phyloP scores from a whole-genome alignment of 768 basidiomycete species.

The Polyporus arcularius region DNA sequence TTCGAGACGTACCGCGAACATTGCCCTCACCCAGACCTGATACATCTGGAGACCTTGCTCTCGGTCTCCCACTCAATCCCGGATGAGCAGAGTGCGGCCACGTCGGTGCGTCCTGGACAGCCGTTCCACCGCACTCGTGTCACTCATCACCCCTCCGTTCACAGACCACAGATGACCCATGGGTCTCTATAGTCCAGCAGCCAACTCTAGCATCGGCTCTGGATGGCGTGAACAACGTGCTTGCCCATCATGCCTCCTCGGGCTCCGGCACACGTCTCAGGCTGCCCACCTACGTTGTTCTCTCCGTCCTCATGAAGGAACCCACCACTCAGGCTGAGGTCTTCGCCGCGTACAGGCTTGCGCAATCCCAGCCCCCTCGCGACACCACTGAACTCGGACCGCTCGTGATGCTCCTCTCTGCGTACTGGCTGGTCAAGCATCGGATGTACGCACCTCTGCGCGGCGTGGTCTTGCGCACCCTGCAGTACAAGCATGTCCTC shows the following conservation, averaged over 20 bases:
- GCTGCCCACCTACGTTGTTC: slow-evolving; percentile 55
- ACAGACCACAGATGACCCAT: slow-evolving; percentile 1
- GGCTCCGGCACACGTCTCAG: neutral
- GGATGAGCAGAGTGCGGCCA: no score
- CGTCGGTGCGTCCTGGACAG: neutral
- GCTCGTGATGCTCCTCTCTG: slow-evolving; percentile 47
- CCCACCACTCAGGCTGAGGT: slow-evolving; percentile 50
- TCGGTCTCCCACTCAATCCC: neutral
- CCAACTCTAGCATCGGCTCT: slow-evolving; percentile 5
- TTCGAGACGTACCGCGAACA: neutral
- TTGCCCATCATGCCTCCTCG: neutral
- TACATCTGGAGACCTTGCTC: neutral
- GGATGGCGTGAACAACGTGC: neutral
- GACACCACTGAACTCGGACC: slow-evolving; percentile 38
- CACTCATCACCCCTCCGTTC: neutral
- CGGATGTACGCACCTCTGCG: slow-evolving; percentile 46
- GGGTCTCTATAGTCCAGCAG: slow-evolving; percentile 7
- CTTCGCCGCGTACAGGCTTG: slow-evolving; percentile 42
- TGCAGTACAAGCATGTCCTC: slow-evolving; percentile 33
- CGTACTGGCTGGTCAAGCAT: slow-evolving; percentile 51
- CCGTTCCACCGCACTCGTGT: neutral
- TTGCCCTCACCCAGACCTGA: neutral
- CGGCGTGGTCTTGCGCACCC: slow-evolving; percentile 33
- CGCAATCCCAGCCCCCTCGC: slow-evolving; percentile 39
- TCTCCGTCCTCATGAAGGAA: slow-evolving; percentile 49